Evolutionary conservation across 192 early-diverging fungal genomes (phyloP).

Genomic region (Entomortierella chlamydospora): DNA sequence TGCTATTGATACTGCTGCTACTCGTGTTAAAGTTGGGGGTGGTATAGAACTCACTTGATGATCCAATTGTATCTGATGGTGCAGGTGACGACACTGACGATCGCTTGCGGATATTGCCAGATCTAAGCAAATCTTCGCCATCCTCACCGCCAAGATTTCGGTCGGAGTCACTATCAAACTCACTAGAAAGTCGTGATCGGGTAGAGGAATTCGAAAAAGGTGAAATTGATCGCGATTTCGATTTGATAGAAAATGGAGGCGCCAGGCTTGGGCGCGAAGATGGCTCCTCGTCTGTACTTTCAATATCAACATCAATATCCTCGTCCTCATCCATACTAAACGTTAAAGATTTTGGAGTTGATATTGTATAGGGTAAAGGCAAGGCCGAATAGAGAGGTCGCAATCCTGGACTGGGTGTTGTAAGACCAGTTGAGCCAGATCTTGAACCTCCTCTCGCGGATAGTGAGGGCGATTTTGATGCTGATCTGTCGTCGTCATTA

Average conservation of each 20-base stretch:
- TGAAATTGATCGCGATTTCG: constrained; percentile 51
- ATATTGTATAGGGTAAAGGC: constrained; percentile 13
- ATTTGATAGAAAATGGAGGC: constrained; percentile 12
- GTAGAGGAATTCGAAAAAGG: constrained; percentile 46
- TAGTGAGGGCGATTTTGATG: constrained; percentile 41
- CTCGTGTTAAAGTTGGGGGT: constrained; percentile 49
- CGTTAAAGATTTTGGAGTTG: constrained; percentile 8
- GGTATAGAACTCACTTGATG: constrained; percentile 30
- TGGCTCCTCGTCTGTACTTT: constrained; percentile 42
- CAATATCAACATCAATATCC: constrained; percentile 47
- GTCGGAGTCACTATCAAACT: constrained; percentile 44
- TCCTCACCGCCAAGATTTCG: constrained; percentile 16
- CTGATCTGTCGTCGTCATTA: constrained; percentile 46
- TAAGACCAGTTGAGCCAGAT: constrained; percentile 23
- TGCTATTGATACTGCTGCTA: constrained; percentile 48
- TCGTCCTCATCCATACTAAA: constrained; percentile 46
- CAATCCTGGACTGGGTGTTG: constrained; percentile 45
- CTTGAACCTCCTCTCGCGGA: constrained; percentile 32
- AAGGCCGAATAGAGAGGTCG: constrained; percentile 21
- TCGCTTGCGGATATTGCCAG: constrained; percentile 21
- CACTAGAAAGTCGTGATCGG: constrained; percentile 41
- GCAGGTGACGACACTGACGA: constrained; percentile 22
- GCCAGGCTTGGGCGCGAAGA: constrained; percentile 8
- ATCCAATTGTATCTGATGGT: constrained; percentile 26
- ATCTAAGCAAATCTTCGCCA: constrained; percentile 23